Percentiles rank a stretch among this genome's conserved stretches.
Conservation (phyloP, 805 yeast species). For the Candida quercuum region DNA sequence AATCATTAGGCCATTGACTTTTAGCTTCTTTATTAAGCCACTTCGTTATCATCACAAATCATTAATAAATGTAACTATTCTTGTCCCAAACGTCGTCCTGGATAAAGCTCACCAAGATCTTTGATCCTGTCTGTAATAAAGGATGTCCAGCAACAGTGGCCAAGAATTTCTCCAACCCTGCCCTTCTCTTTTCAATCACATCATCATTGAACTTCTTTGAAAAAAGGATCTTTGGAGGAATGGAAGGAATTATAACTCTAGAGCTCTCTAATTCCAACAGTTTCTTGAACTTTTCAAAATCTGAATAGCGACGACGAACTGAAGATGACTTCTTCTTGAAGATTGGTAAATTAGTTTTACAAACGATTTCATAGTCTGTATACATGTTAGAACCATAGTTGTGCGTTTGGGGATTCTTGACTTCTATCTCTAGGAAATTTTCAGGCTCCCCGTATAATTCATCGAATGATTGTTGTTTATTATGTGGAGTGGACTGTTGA, state of each 20-base stretch:
- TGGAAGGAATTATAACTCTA: slow-evolving; percentile 75
- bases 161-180: slow-evolving; percentile 78
- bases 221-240: slow-evolving; percentile 80
- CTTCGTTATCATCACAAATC: too few species aligned
- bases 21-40: neutral
- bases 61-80: slow-evolving; percentile 1
- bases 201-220: slow-evolving; percentile 74
- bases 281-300: slow-evolving; percentile 76
- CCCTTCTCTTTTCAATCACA: slow-evolving; percentile 76
- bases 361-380: slow-evolving; percentile 88
- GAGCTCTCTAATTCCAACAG: slow-evolving; percentile 71
- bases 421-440: slow-evolving; percentile 88
- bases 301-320: slow-evolving; percentile 85
- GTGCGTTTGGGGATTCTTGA: slow-evolving; percentile 73
- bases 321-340: slow-evolving; percentile 58
- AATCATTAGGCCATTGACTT: neutral
- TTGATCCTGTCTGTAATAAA: slow-evolving; percentile 79
- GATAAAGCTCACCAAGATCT: slow-evolving; percentile 72
- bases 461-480: slow-evolving; percentile 60
- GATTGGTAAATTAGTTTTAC: slow-evolving; percentile 88
- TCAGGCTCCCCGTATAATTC: slow-evolving; percentile 94
- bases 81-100: slow-evolving; percentile 82
- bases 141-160: slow-evolving; percentile 89
- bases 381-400: slow-evolving; percentile 61
- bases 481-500: slow-evolving; percentile 21